These are phyloP conservation scores for Microthlaspi erraticum DNA, from an alignment of 345 rosid genomes.

Conservation along the genomic window DNA sequence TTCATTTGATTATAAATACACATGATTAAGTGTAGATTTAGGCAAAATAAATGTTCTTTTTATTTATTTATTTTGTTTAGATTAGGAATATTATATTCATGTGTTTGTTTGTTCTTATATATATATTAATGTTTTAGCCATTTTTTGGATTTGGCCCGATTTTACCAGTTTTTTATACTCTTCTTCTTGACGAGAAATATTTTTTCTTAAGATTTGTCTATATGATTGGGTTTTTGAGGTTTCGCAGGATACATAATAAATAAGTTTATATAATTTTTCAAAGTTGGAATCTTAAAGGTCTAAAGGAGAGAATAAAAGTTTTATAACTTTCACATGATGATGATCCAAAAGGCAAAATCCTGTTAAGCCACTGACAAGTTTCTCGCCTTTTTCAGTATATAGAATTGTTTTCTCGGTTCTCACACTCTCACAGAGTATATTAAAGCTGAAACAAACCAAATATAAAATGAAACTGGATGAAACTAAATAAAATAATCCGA, in stretches of 20 bases:
- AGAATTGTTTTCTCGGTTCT: no score
- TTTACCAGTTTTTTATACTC: background rate
- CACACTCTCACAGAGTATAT: background rate
- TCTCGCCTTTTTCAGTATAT: background rate
- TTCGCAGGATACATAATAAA: background rate
- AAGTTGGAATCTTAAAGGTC: background rate
- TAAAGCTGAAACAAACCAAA: background rate
- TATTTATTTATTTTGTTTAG: background rate
- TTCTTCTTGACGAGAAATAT: constrained; percentile 2
- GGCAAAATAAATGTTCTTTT: background rate
- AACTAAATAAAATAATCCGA: background rate
- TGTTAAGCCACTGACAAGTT: background rate
- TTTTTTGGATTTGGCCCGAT: constrained; percentile 20
- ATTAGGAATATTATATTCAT: constrained; percentile 30
- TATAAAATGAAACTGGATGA: background rate
- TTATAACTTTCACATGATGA: background rate
- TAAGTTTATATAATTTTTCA: background rate
- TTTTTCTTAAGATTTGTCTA: background rate
- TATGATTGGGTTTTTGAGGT: background rate
- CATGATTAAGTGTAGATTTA: constrained; percentile 5
- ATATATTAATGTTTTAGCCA: constrained; percentile 4
- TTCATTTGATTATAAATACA: constrained; percentile 1
- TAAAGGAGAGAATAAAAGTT: constrained; percentile 1
- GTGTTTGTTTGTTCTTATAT: constrained; percentile 30
- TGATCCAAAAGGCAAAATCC: constrained; percentile 6